A percentile compares a stretch with the other conserved stretches of the same genome.
These are phyloP conservation scores for Kwoniella shivajii DNA, from an alignment of 1,284 basidiomycete genomes.

Conservation along the genomic window DNA sequence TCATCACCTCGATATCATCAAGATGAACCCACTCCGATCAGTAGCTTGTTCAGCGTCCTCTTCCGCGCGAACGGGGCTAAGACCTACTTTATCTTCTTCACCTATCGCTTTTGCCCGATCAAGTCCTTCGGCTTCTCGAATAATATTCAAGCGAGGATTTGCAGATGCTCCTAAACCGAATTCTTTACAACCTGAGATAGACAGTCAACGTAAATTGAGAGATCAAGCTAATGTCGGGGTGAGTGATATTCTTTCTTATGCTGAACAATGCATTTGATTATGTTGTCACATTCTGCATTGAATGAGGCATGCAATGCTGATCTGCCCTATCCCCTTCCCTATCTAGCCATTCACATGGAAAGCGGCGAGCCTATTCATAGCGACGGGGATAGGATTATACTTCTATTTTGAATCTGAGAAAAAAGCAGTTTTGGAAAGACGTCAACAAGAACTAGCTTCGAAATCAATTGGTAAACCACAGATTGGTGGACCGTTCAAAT, in stretches of 20 bases:
- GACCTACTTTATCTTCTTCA: not conserved
- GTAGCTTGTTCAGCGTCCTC: conserved; percentile 8
- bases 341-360: conserved; percentile 81
- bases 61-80: conserved; percentile 5
- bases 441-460: conserved; percentile 67
- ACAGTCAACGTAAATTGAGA: conserved; percentile 14
- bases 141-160: conserved; percentile 10
- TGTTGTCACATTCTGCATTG: no score
- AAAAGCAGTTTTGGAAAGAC: conserved; percentile 70
- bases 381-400: conserved; percentile 78
- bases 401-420: conserved; percentile 91
- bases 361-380: conserved; percentile 78
- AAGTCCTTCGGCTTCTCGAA: not conserved
- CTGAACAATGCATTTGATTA: not conserved
- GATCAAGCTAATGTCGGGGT: conserved; percentile 29
- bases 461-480: conserved; percentile 64
- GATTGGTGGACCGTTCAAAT: conserved; percentile 86
- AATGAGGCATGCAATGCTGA: not conserved
- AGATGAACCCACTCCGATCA: conserved; percentile 21
- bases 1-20: not conserved
- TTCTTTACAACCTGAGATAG: conserved; percentile 8
- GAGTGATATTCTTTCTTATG: conserved; percentile 3
- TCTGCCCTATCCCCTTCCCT: not conserved
- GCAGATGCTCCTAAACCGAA: conserved; percentile 8
- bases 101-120: not conserved